Base-by-base conservation (phyloP, 176 grass and related monocot species). In the Miscanthus lutarioriparius region DNA sequence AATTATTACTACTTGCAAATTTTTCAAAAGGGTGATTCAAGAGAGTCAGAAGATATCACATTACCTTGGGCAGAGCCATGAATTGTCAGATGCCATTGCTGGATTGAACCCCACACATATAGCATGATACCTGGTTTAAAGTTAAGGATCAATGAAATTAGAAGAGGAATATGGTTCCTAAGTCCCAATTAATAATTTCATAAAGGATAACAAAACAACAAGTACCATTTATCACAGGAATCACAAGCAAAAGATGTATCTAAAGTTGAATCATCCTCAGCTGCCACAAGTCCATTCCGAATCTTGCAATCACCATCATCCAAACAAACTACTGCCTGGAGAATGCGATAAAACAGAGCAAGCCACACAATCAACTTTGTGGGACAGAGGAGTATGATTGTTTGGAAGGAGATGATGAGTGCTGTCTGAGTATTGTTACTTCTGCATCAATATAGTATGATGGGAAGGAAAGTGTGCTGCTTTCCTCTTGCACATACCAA, bases 201-300 rank as follows among this genome's bases (percentile, higher is more conserved):
- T 58, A 64, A 64, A 68, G 12, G 47, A 53, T 56, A 78, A 41
- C 67, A 54, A 54, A 82, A 59, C 43, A 70, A 49, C 33, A 64
- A 67, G 73, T 93, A 98, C 96, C 93, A 98, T 87, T 86, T 88
- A 87, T 98, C 96, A 90, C 96, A 98, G 28, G 91, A 93, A 85
- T 98, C 96, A 86, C 93, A 98, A 81, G 93, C 96, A 95, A 95
- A 91, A 77, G 96, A 98, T 72, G 96, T 98, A 84, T 98, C 96
- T 51, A 88, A 85, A 81, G 67, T 78, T 49, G 79, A 87, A 88
- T 89, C 91, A 87, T 82, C 89, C 75, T 88, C 89, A 37, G 73
- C 63, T 81, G 87, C 80, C 78, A 91, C 44, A 78, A 85, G 40
- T 70, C 96, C 96, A 70, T 77, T 87, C 26, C 89, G 83, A 84